phyloP scores from a whole-genome alignment of 2,329 filamentous ascomycete genomes.

The Thelonectria blattea region DNA sequence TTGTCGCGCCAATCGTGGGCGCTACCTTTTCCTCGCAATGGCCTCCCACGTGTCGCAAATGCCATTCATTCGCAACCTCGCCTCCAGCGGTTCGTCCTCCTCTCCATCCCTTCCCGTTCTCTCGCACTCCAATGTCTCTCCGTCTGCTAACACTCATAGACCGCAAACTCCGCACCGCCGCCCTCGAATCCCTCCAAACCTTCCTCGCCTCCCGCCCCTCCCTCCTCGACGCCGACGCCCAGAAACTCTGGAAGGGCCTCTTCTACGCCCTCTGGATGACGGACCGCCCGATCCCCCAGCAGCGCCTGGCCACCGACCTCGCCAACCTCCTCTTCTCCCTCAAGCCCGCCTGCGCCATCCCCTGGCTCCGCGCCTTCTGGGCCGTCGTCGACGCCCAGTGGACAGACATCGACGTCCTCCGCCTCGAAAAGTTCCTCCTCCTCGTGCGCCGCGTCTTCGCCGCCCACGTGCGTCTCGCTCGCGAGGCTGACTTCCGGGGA shows the following conservation, averaged over 20 bases:
- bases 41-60: conserved; percentile 52
- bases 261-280: conserved; percentile 96
- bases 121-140: neutral
- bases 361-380: conserved; percentile 72
- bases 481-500: conserved; percentile 45
- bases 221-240: conserved; percentile 72
- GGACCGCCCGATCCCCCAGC: conserved; percentile 86
- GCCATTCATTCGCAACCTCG: conserved; percentile 84
- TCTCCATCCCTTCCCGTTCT: conserved; percentile 32
- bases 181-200: conserved; percentile 75
- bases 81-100: conserved; percentile 76
- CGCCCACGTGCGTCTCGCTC: conserved; percentile 64
- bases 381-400: conserved; percentile 72
- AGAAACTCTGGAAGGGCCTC: conserved; percentile 94
- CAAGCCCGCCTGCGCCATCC: conserved; percentile 49
- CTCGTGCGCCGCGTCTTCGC: conserved; percentile 80
- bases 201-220: conserved; percentile 71
- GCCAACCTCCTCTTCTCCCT: conserved; percentile 69
- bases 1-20: conserved; percentile 27
- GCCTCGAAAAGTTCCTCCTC: conserved; percentile 92
- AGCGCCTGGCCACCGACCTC: conserved; percentile 79
- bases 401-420: conserved; percentile 75
- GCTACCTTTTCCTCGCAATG: conserved; percentile 25
- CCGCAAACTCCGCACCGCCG: conserved; percentile 76
- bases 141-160: conserved; percentile 56